Evolutionary conservation across 2,329 filamentous ascomycete species (phyloP).

Genomic region (Colletotrichum spaethianum): DNA sequence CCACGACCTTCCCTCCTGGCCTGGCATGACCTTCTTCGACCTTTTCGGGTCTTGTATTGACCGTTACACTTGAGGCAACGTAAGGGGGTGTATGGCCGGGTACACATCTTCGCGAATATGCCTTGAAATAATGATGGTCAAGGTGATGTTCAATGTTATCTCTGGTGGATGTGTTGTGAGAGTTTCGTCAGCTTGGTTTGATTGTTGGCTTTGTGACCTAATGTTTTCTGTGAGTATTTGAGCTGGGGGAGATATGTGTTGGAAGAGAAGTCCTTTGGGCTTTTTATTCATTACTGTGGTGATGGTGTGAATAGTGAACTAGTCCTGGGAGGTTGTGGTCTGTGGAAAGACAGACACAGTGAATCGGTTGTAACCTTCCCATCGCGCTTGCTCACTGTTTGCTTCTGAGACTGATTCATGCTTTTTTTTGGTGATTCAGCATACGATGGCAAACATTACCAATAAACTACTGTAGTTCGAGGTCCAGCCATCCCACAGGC

Average conservation of each 20-base stretch:
- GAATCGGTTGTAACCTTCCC: not conserved
- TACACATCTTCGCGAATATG: constrained; percentile 1
- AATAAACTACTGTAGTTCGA: no score
- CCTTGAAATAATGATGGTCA: not conserved
- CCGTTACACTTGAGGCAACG: constrained; percentile 2
- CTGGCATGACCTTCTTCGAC: not conserved
- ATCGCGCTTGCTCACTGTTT: not conserved
- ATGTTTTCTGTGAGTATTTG: not conserved
- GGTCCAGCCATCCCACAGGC: no score
- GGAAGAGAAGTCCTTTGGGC: not conserved
- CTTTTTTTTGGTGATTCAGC: not conserved
- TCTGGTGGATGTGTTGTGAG: not conserved
- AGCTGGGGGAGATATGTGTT: not conserved
- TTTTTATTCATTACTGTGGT: not conserved
- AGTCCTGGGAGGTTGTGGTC: fast-evolving
- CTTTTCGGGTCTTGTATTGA: not conserved
- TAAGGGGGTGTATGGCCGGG: not conserved
- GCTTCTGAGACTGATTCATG: not conserved
- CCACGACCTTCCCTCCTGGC: not conserved
- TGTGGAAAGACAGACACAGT: not conserved
- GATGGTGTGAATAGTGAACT: not conserved
- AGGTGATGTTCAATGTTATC: not conserved
- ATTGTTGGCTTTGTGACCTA: not conserved
- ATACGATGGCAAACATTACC: not conserved
- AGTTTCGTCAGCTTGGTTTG: not conserved